Percentiles rank a stretch among this genome's conserved stretches.
Conservation (phyloP, 306 rosid species). For the Oemleria cerasiformis region DNA sequence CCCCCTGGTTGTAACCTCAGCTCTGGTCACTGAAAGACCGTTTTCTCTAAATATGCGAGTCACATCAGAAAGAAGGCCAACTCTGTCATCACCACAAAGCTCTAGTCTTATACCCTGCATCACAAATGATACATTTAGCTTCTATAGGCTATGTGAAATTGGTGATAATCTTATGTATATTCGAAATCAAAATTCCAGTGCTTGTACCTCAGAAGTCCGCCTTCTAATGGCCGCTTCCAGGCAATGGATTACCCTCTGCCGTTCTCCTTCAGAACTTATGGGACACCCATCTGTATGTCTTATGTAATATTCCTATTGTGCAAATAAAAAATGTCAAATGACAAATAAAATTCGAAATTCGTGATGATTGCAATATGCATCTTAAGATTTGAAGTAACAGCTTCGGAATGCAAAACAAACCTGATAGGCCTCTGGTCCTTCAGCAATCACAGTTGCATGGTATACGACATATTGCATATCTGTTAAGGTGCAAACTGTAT, state of each 20-base stretch:
- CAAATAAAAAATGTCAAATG: conserved; percentile 6
- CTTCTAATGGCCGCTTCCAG: conserved; percentile 92
- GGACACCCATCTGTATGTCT: conserved; percentile 89
- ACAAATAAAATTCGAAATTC: background rate
- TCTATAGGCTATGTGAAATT: background rate
- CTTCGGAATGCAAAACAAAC: conserved; percentile 33
- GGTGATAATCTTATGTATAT: background rate
- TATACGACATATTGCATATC: conserved; percentile 97
- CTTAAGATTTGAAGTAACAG: background rate
- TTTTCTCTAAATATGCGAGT: conserved; percentile 97
- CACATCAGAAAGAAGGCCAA: conserved; percentile 86
- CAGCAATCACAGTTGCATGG: conserved; percentile 85
- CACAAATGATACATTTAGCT: conserved; percentile 5
- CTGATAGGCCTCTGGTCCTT: conserved; percentile 96
- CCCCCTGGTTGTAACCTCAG: conserved; percentile 86
- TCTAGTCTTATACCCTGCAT: conserved; percentile 86
- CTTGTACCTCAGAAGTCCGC: conserved; percentile 76
- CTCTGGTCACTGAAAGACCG: conserved; percentile 82
- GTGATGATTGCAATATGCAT: background rate
- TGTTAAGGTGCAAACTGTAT: conserved; percentile 82
- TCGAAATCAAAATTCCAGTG: background rate
- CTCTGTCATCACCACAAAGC: conserved; percentile 79
- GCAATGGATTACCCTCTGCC: conserved; percentile 91
- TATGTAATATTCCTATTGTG: conserved; percentile 73
- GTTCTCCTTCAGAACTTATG: conserved; percentile 83